Conservation (phyloP, 2,329 filamentous ascomycete species). For the Hirsutella minnesotensis region DNA sequence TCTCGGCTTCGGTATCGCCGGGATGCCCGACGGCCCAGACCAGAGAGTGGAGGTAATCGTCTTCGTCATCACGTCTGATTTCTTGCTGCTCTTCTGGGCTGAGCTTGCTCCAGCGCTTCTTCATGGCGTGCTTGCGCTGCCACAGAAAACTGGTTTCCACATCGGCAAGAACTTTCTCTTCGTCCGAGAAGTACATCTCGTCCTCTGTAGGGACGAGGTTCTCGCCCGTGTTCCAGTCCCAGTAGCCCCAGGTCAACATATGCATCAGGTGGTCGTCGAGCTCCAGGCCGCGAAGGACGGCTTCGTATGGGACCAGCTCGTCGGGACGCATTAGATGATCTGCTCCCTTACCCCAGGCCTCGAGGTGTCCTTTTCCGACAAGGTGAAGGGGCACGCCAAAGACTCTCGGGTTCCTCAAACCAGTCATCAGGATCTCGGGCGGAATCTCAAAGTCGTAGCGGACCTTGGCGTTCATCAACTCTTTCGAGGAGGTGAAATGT, state of each 20-base stretch:
- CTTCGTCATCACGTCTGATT: constrained; percentile 24
- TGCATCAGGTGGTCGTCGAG: constrained; percentile 41
- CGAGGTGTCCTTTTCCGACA: constrained; percentile 39
- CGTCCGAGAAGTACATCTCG: constrained; percentile 39
- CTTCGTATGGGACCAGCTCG: constrained; percentile 46
- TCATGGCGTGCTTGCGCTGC: constrained; percentile 31
- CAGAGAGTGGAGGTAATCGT: constrained; percentile 21
- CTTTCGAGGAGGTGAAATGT: constrained; percentile 32
- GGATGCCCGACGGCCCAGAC: constrained; percentile 17
- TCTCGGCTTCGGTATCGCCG: constrained; percentile 7
- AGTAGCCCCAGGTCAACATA: constrained; percentile 52
- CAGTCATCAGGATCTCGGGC: constrained; percentile 13
- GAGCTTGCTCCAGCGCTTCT: constrained; percentile 30
- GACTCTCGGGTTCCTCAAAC: constrained; percentile 18
- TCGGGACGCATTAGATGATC: constrained; percentile 42
- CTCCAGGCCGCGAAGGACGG: constrained; percentile 35
- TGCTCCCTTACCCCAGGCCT: constrained; percentile 41
- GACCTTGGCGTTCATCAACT: constrained; percentile 45
- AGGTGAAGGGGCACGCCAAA: constrained; percentile 39
- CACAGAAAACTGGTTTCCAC: constrained; percentile 26
- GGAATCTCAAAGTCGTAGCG: constrained; percentile 41
- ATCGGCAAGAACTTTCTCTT: constrained; percentile 22
- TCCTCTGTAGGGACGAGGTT: constrained; percentile 38
- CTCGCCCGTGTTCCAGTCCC: constrained; percentile 38
- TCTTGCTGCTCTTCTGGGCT: constrained; percentile 21